Evolutionary conservation across 2,329 filamentous ascomycete species (phyloP), one percentile per base, ranked within the genome.

Genomic region (Kalaharituber pfeilii): DNA sequence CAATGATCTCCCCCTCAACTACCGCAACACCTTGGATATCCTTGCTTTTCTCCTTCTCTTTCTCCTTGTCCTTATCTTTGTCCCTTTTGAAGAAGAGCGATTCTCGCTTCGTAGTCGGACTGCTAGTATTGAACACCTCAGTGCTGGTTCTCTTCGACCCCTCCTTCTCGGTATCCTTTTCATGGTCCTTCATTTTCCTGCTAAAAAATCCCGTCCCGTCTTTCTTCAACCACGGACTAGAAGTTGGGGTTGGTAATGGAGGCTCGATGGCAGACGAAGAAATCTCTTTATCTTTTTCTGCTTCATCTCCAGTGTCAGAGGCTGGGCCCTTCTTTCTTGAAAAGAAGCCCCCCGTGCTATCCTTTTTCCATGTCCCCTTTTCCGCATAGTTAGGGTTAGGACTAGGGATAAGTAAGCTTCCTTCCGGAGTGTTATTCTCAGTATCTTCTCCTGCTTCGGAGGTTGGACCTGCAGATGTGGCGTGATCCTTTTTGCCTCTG

Each of bases 1-100:
- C n/a, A n/a, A n/a, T n/a, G n/a, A n/a, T n/a, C n/a, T n/a, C n/a
- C n/a, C 3, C 47, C 30, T 50, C 25, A 5, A 20, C 47, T 5
- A 9, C 25, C 47, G 22, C 47, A 22, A 28, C 4, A 24, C 22
- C 29, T 5, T 53, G 18, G 9, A 47, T 25, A 26, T 15, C 22
- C n/a, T 13, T 11, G 18, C 47, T 55, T 26, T 58, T 59, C 49
- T 59, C 57, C 20, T 44, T 49, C 27, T 47, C 44, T 26, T 28
- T 50, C 47, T 50, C 18, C 51, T 49, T 51, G 13, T 45, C 55
- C n/a, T 65, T 65, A 52, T 67, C 70, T 61, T 59, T 65, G 22
- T 62, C 62, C 15, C 65, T 61, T 58, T 70, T 72, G 27, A 66
- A 66, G 25, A 47, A 47, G 24, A 53, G 52, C 3, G 74, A n/a